Percentiles rank a stretch among this genome's conserved stretches.
Evolutionary conservation across 768 basidiomycete genomes (phyloP).

Genomic region (Saitozyma podzolica): DNA sequence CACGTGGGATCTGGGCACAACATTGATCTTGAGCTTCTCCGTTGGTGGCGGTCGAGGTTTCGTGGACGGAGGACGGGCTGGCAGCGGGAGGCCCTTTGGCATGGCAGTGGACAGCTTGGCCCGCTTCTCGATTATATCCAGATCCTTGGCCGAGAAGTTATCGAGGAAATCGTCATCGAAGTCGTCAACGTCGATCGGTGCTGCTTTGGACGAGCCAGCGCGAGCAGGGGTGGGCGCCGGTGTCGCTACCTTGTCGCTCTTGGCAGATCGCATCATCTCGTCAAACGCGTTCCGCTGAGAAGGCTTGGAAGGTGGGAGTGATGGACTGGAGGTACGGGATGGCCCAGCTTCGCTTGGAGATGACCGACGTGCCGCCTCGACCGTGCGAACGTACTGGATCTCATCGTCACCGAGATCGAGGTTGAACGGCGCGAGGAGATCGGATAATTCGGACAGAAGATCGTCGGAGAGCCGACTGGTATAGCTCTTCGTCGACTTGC

Average conservation of each 20-base stretch:
- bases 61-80: background rate
- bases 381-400: slow-evolving; percentile 57
- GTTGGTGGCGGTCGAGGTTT: slow-evolving; percentile 7
- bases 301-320: too few species aligned
- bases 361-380: slow-evolving; percentile 14
- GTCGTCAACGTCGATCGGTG: slow-evolving; percentile 29
- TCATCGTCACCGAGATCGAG: slow-evolving; percentile 59
- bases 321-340: too few species aligned
- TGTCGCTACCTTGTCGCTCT: slow-evolving; percentile 7
- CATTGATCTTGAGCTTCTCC: slow-evolving; percentile 39
- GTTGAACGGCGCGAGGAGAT: slow-evolving; percentile 64
- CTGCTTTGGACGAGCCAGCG: slow-evolving; percentile 12
- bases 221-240: background rate
- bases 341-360: too few species aligned
- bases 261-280: slow-evolving; percentile 43
- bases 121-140: slow-evolving; percentile 41
- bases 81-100: slow-evolving; percentile 1
- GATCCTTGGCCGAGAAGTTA: slow-evolving; percentile 29
- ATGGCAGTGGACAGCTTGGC: slow-evolving; percentile 23
- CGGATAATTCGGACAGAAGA: slow-evolving; percentile 67
- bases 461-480: slow-evolving; percentile 46
- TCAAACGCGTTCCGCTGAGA: slow-evolving; percentile 38
- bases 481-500: slow-evolving; percentile 36
- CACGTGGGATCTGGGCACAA: slow-evolving; percentile 25
- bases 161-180: slow-evolving; percentile 42